Conservation (phyloP, 2,329 filamentous ascomycete genomes). For the Nemania bipapillata region DNA sequence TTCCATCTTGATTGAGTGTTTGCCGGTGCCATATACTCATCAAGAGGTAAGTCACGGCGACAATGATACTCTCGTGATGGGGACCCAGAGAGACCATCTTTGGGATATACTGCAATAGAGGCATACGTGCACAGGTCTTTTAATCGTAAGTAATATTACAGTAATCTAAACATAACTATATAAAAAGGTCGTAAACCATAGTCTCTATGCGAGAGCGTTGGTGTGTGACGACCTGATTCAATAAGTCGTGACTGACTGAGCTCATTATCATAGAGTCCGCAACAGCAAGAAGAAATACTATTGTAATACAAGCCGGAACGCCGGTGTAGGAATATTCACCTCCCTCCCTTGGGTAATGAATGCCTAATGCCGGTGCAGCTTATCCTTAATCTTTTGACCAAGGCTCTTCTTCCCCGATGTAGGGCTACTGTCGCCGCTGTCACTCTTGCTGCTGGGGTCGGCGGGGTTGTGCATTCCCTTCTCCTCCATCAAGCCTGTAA, state of each 20-base stretch:
- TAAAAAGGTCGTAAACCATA: not conserved
- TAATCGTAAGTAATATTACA: not conserved
- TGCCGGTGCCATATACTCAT: no score
- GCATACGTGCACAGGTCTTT: not conserved
- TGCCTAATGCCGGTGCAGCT: constrained; percentile 65
- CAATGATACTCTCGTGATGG: no score
- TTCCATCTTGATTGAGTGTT: no score
- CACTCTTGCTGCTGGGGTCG: constrained; percentile 30
- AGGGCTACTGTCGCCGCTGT: constrained; percentile 38
- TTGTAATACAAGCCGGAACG: constrained; percentile 6
- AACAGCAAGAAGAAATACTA: not conserved
- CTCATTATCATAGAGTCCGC: not conserved
- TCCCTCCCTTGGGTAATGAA: not conserved
- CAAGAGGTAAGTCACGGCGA: no score
- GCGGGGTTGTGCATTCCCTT: constrained; percentile 58
- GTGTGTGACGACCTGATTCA: not conserved
- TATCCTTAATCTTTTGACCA: constrained; percentile 74
- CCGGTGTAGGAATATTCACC: not conserved
- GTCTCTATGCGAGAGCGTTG: not conserved
- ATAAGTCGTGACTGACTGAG: not conserved
- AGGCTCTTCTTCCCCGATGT: constrained; percentile 62
- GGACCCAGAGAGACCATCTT: no score
- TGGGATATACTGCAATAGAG: not conserved
- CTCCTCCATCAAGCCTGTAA: constrained; percentile 63
- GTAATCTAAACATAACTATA: constrained; percentile 4